phyloP scores from a whole-genome alignment of 352 stramenopile genomes.

The Phytophthora pisi region DNA sequence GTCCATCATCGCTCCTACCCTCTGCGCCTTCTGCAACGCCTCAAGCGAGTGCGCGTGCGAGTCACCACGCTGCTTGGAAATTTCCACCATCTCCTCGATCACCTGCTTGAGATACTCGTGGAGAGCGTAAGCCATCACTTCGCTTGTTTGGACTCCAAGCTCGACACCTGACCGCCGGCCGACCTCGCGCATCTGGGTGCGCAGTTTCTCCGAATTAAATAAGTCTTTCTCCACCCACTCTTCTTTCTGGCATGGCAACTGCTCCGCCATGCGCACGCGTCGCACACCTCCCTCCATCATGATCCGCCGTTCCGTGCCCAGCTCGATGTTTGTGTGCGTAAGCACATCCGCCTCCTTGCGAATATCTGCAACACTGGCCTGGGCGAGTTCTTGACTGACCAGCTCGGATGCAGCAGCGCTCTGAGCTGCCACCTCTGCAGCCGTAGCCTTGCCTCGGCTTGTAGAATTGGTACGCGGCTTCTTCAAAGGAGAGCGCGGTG shows the following conservation, averaged over 20 bases:
- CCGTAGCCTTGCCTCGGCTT: constrained; percentile 38
- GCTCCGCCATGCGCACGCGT: constrained; percentile 48
- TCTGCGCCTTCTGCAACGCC: constrained; percentile 51
- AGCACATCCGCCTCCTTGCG: constrained; percentile 85
- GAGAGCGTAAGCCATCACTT: constrained; percentile 86
- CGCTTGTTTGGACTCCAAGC: constrained; percentile 58
- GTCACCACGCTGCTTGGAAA: constrained; percentile 79
- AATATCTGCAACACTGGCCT: constrained; percentile 73
- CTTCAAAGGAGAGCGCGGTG: constrained; percentile 78
- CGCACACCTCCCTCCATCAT: constrained; percentile 73
- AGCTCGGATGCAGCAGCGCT: constrained; percentile 33
- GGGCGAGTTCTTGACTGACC: constrained; percentile 59
- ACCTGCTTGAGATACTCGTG: constrained; percentile 89
- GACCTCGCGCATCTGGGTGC: constrained; percentile 58
- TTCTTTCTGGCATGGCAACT: constrained; percentile 73
- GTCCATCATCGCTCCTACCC: constrained; percentile 17
- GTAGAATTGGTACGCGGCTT: constrained; percentile 63
- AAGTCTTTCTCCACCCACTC: constrained; percentile 83
- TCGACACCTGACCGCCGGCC: constrained; percentile 56
- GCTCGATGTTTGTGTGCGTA: constrained; percentile 83
- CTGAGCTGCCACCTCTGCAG: constrained; percentile 37
- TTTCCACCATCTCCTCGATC: constrained; percentile 86
- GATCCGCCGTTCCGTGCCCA: constrained; percentile 68
- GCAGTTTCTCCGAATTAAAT: constrained; percentile 74
- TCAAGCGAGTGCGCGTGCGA: constrained; percentile 53